Conservation (phyloP, 495 filamentous ascomycete genomes). For the Cercophora newfieldiana region DNA sequence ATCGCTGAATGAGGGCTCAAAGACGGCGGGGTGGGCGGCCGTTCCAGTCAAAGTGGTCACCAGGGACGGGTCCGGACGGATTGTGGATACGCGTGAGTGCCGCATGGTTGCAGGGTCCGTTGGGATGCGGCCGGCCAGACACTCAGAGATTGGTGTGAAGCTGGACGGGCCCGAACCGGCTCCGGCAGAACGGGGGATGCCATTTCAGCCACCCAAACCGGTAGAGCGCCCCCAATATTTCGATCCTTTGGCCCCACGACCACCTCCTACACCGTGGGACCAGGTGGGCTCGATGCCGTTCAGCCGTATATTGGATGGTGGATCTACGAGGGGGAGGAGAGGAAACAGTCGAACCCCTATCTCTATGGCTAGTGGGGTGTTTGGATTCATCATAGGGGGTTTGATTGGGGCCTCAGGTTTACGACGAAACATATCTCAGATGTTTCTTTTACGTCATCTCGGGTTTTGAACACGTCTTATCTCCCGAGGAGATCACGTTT, state of each 20-base stretch:
- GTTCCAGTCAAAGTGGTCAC: constrained; percentile 1
- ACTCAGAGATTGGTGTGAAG: neutral
- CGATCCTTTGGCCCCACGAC: too few species aligned
- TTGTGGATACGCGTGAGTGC: neutral
- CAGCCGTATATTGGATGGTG: constrained; percentile 10
- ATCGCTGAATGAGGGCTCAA: neutral
- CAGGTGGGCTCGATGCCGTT: neutral
- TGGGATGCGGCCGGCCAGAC: neutral
- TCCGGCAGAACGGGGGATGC: neutral
- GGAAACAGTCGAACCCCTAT: neutral
- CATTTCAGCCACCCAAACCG: too few species aligned
- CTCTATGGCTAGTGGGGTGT: too few species aligned
- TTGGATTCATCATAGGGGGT: too few species aligned
- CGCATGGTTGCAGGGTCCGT: constrained; percentile 1
- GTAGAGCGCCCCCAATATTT: neutral
- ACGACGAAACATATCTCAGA: too few species aligned
- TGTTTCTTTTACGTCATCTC: too few species aligned
- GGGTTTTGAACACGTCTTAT: too few species aligned
- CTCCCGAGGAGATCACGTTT: too few species aligned
- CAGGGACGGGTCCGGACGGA: neutral
- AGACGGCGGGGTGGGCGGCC: neutral
- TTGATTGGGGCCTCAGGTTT: too few species aligned
- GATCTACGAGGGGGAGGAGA: neutral
- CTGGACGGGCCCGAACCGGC: neutral
- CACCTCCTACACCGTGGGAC: too few species aligned